Conservation (phyloP, 148 eudicot genomes). For the Camellia lanceoleosa region DNA sequence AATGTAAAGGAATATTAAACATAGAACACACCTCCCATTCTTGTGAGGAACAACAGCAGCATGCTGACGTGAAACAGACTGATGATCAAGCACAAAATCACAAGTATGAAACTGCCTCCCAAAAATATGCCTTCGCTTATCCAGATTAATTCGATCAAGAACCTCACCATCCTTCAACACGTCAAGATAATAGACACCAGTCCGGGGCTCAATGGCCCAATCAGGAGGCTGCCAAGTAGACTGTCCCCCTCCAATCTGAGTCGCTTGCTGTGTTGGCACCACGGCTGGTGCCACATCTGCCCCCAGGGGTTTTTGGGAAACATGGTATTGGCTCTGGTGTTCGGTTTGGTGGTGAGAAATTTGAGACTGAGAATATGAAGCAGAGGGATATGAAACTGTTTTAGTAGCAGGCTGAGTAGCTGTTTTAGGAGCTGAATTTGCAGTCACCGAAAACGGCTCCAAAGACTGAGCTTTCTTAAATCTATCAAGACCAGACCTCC, state of each 20-base stretch:
- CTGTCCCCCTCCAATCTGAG: constrained; percentile 83
- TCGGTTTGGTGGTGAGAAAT: constrained; percentile 31
- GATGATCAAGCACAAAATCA: constrained; percentile 94
- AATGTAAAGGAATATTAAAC: background rate
- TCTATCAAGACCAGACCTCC: constrained; percentile 85
- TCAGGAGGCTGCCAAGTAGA: constrained; percentile 97
- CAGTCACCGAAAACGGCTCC: constrained; percentile 73
- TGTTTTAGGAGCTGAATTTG: constrained; percentile 38
- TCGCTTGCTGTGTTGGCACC: constrained; percentile 38
- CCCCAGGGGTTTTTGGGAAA: constrained; percentile 26
- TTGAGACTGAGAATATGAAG: constrained; percentile 17
- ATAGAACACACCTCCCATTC: constrained; percentile 66
- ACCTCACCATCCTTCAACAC: constrained; percentile 83
- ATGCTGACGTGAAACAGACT: constrained; percentile 96
- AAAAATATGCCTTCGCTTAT: constrained; percentile 74
- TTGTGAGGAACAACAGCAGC: constrained; percentile 96
- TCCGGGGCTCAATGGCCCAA: constrained; percentile 97
- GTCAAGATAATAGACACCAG: constrained; percentile 81
- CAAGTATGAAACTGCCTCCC: constrained; percentile 93
- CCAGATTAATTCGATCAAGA: constrained; percentile 63
- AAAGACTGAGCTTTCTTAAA: constrained; percentile 83
- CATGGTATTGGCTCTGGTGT: constrained; percentile 21
- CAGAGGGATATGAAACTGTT: constrained; percentile 18
- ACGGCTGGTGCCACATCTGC: constrained; percentile 34
- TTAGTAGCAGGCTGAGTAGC: constrained; percentile 30